Base-by-base conservation (phyloP, 2,329 filamentous ascomycete genomes). In the Leptographium wingfieldii region DNA sequence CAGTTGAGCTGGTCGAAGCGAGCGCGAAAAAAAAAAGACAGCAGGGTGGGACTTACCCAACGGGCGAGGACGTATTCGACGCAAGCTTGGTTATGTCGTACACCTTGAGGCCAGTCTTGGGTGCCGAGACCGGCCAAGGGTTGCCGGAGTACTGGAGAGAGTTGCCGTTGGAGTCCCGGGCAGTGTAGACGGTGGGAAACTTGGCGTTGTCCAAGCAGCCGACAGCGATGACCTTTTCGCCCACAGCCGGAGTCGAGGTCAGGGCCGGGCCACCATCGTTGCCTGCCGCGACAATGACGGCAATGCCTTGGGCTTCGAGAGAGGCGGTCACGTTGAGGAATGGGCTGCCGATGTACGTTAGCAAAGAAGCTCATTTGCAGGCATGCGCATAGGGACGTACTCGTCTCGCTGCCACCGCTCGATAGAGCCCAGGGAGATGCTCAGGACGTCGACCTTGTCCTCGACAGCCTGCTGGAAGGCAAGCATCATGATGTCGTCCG, bases 401-500 rank as follows among this genome's bases (percentile, higher is more conserved):
- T 55, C 54, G 35, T 55, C 54, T 3, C 6, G 19, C 54, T 55
- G 54, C 54, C 54, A 55, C 22, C 14, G 35, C 3, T 55, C 54
- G 2, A 55, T 3, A n/a, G 55, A 56, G n/a, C 80, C 79, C 52
- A 83, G 76, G 3, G 79, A 81, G 1, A 78, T 74, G 1, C 77
- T 80, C 66, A 83, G 82, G 63, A 83, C 77, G 65, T 83, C 72
- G 43, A 77, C 77, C 40, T 80, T 80, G n/a, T 77, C 81, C 66
- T 85, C 77, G 64, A 78, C 84, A 0, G 84, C 84, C 66, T 75
- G 76, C 69, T 81, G 78, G 67, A 80, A 84, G 1, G 82, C 81
- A 10, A 76, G 76, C 52, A 85, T 81, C 57, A 86, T 69, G 10
- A 85, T 72, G 61, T 85, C 83, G 65, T 80, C 79, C 16, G 70